Base-by-base conservation (phyloP, 441 rosid species). In the Pelargonium cotyledonis region DNA sequence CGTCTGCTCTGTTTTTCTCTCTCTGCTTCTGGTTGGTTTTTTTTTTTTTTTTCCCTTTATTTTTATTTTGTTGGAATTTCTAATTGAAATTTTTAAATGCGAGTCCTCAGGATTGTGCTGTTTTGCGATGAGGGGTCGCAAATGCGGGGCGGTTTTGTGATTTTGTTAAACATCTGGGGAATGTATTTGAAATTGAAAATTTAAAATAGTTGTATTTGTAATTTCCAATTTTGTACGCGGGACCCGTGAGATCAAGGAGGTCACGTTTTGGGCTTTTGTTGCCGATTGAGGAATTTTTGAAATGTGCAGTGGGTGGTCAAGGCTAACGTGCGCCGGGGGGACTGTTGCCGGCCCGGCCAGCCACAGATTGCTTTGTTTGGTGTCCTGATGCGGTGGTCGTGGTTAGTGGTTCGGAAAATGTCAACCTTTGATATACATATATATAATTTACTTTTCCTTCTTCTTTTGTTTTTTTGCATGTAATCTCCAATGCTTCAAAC, bases 311-410 rank as follows among this genome's bases (percentile, higher is more conserved):
- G 10, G 70, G 65, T 65, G 16, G 40, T 35, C n/a, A 63, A 73
- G 41, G 81, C 81, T 82, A 83, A 78, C 76, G 65, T 76, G 78
- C 81, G 70, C 84, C 16, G 9, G 65, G 55, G 53, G 60, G 19
- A 60, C 67, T 49, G 77, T 55, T 68, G 80, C 75, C 76, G 81
- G 78, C 76, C 41, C 41, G 41, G 41, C 41, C 41, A 38, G 41
- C 41, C 6, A 5, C 8, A 38, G 41, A 38, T 38, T 38, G 41
- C 8, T 38, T 38, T 35, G 38, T 35, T 35, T 35, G 38, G 38
- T 35, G 38, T 29, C 35, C 2, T 29, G 2, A 29, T 29, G 35
- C 35, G 3, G 35, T 29, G 35, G 35, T 35, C 38, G 38, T 35
- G 38, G 38, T 35, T 35, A 4, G 38, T 35, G 3, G 38, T 35